These are phyloP conservation scores for Lepiota brunneoincarnata DNA, from an alignment of 768 basidiomycete genomes.

Conservation along the genomic window DNA sequence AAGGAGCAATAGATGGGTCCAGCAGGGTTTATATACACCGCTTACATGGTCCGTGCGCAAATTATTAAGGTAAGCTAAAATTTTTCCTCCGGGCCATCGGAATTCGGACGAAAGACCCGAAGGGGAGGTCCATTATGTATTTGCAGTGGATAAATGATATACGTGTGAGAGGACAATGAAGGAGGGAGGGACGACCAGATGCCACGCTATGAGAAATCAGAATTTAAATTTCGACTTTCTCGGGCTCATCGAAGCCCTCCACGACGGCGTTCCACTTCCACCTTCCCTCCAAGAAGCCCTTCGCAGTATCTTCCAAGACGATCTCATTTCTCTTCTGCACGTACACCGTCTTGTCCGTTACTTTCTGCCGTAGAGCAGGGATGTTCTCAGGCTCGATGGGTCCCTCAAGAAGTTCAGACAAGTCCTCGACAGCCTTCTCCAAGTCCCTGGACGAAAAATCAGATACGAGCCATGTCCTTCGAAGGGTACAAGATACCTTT, in stretches of 20 bases:
- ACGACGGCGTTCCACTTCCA: constrained; percentile 80
- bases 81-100: too few species aligned
- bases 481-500: constrained; percentile 51
- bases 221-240: constrained; percentile 17
- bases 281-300: constrained; percentile 81
- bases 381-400: constrained; percentile 86
- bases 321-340: constrained; percentile 98
- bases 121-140: too few species aligned
- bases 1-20: constrained; percentile 28
- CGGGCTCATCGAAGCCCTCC: constrained; percentile 65
- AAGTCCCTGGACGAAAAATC: constrained; percentile 58
- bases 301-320: constrained; percentile 90
- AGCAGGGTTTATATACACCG: constrained; percentile 22
- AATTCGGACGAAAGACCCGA: too few species aligned
- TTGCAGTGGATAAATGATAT: not conserved
- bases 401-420: constrained; percentile 91
- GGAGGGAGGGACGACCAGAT: not conserved
- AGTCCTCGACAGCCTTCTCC: constrained; percentile 92
- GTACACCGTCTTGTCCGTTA: constrained; percentile 96
- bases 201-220: not conserved
- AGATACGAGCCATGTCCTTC: not conserved
- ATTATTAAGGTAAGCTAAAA: too few species aligned
- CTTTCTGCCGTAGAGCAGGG: constrained; percentile 79
- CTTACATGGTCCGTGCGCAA: constrained; percentile 28
- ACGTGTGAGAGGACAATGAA: not conserved